Conservation (phyloP, 148 eudicot species). For the Camellia sinensis region DNA sequence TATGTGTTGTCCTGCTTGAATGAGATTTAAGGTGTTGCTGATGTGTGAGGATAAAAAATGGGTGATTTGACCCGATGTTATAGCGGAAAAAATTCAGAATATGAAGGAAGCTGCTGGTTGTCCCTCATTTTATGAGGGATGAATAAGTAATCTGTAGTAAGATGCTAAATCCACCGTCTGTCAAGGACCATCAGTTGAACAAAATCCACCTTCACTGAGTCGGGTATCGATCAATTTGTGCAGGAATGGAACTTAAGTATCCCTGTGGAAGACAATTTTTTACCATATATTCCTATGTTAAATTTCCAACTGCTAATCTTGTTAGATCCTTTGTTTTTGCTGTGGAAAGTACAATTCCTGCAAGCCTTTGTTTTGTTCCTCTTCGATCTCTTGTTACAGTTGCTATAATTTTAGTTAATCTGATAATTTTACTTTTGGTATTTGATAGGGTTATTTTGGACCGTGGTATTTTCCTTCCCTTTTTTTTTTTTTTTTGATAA, state of each 20-base stretch:
- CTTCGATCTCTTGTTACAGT: too few species aligned
- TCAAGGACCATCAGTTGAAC: neutral
- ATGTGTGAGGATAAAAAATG: neutral
- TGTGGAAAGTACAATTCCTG: neutral
- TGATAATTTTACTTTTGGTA: neutral
- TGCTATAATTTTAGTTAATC: neutral
- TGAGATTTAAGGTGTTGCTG: neutral
- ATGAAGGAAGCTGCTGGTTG: too few species aligned
- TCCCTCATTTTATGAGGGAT: neutral
- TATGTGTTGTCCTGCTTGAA: slow-evolving; percentile 2
- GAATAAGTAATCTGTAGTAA: neutral
- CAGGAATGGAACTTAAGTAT: too few species aligned
- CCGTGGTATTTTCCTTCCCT: neutral
- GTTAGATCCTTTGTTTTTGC: too few species aligned
- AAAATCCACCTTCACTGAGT: neutral
- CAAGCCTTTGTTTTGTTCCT: neutral
- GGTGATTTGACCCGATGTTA: neutral
- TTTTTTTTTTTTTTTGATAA: too few species aligned
- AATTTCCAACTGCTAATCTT: too few species aligned
- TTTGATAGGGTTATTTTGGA: neutral
- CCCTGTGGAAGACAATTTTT: too few species aligned
- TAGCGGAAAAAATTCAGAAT: too few species aligned
- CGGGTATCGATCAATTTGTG: neutral
- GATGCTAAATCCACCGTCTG: too few species aligned
- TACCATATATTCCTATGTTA: too few species aligned